Evolutionary conservation across 192 early-diverging fungal species (phyloP), one percentile per base, ranked within the genome.

Genomic region (Helicostylum pulchrum): DNA sequence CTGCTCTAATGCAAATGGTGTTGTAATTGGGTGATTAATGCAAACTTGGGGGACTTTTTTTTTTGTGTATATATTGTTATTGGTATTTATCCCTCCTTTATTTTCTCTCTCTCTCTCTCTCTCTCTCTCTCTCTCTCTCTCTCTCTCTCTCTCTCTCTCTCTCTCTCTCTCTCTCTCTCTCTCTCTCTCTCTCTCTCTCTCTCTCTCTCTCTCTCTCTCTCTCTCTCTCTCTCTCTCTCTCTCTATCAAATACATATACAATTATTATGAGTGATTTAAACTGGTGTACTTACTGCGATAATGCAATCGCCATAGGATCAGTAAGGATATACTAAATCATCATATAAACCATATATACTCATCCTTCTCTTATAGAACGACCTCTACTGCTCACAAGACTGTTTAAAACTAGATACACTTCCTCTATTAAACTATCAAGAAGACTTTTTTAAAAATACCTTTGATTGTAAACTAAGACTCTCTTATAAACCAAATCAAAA

Each of bases 351-450:
- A 26, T 0, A 26, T 2, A 26, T 26, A 26, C 26, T 26, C 2
- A 26, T 26, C 26, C 2, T 26, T 26, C 26, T 26, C 26, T 2
- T 26, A 5, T 56, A 73, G 71, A 56, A 73, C 32, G 63, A 66
- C 1, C 61, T 73, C 14, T 73, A 73, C 43, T 73, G 71, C 49
- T 59, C 54, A 17, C 61, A 73, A 53, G 61, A 44, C 21, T 73
- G 71, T 20, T 51, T 73, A 12, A 46, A 62, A 17, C 21, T 45
- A 26, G 71, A 73, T 46, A 61, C 71, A 51, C 52, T 39, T 39
- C 4, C 36, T 10, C 4, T 39, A 39, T 1, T 39, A 26, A 26
- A 26, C 26, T 26, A 26, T 26, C 26, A 26, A 26, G 26, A 26
- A 26, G 26, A 26, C 26, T 26, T 26, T 26, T 26, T 26, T 26